Percentiles rank a stretch among this genome's conserved stretches.
Conservation (phyloP, 805 yeast genomes). For the Myxozyma geophila region DNA sequence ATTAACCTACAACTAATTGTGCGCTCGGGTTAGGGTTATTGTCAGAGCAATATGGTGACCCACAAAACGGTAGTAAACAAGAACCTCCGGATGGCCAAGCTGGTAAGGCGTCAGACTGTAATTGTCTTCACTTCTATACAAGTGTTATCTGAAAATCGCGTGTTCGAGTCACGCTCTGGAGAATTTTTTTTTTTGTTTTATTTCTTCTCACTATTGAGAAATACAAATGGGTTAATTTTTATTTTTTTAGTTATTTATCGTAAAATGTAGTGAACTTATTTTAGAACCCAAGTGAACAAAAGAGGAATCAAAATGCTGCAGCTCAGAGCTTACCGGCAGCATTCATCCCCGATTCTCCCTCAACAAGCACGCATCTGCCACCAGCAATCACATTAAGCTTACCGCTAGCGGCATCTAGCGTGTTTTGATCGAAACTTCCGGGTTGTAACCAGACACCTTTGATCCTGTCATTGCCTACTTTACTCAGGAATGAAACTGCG, state of each 20-base stretch:
- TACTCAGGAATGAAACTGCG: slow-evolving; percentile 49
- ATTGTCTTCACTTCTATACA: slow-evolving; percentile 13
- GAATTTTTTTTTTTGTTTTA: slow-evolving; percentile 9
- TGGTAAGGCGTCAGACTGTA: slow-evolving; percentile 39
- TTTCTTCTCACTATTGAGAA: background rate
- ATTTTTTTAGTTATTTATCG: too few relatives aligned
- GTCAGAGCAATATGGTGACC: background rate
- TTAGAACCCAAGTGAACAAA: background rate
- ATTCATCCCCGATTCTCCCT: slow-evolving; percentile 55
- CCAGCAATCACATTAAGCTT: slow-evolving; percentile 50
- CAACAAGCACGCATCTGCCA: slow-evolving; percentile 72
- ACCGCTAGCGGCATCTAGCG: slow-evolving; percentile 48
- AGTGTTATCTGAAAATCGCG: slow-evolving; percentile 36
- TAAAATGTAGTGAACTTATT: too few relatives aligned
- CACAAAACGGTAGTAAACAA: background rate
- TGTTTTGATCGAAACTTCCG: slow-evolving; percentile 64
- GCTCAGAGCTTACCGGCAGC: slow-evolving; percentile 26
- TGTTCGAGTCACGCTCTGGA: slow-evolving; percentile 40
- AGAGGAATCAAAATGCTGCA: background rate
- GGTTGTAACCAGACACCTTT: slow-evolving; percentile 84
- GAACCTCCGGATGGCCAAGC: slow-evolving; percentile 38
- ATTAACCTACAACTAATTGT: too few relatives aligned
- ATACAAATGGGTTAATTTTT: background rate
- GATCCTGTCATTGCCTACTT: slow-evolving; percentile 44
- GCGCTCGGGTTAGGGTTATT: background rate